Base-by-base conservation (phyloP, 176 grass and related monocot species). In the Avena sativa region DNA sequence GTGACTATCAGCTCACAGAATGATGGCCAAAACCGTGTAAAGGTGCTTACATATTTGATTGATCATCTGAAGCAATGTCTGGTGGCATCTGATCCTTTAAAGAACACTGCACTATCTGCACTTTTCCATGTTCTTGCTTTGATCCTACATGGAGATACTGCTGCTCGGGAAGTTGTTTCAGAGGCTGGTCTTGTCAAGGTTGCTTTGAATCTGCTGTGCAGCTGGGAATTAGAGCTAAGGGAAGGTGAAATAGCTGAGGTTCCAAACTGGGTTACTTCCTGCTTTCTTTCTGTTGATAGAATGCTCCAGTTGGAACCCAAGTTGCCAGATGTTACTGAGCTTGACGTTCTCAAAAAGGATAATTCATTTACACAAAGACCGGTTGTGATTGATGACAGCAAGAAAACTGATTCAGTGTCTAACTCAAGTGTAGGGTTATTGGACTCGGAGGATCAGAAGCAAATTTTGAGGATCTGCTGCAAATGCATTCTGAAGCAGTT, bases 181-280 rank as follows among this genome's bases (percentile, higher is more conserved):
- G 81, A 92, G 68, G 90, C 91, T 78, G 94, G 94, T 87, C 82
- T 99, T 79, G 76, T 94, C 66, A 99, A 93, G 83, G 87, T 92
- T 83, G 88, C 94, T 91, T 87, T 99, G 72, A 92, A 90, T 81
- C 76, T 99, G 81, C 89, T 99, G 74, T 87, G 83, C 52, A 83
- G 66, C 61, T 99, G 97, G 94, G 94, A 94, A 59, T 26, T 89
- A 69, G 89, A 87, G 36, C 74, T 62, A 55, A 73, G 57, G 63
- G 89, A 87, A 84, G 84, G 73, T 64, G 87, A 91, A 23, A 84
- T 84, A 58, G 36, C 82, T 36, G 77, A 91, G 61, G 87, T 91
- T 93, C 94, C 94, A 76, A 99, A 94, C 82, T 99, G 97, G 97
- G 91, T 96, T 8, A 93, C 94, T 62, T 95, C 90, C 34, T 99